Conservation (phyloP, 164 flowering plant genomes). For the Macadamia integrifolia region DNA sequence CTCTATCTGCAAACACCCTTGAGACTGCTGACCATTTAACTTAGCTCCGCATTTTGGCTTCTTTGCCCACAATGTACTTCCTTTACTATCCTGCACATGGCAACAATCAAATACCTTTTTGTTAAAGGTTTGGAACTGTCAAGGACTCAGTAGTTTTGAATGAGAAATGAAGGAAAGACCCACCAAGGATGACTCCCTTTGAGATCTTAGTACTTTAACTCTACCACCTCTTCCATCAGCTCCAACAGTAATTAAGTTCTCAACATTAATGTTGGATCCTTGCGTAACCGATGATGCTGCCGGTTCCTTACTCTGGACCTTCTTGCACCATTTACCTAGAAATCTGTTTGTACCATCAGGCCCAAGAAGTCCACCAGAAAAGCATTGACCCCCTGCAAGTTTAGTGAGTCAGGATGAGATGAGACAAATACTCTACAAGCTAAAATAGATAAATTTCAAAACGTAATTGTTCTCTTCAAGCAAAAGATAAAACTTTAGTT, state of each 20-base stretch:
- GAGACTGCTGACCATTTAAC: conserved; percentile 38
- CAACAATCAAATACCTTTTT: not conserved
- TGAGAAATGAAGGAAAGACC: conserved; percentile 13
- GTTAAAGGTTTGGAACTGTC: not conserved
- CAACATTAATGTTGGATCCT: conserved; percentile 26
- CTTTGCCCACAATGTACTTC: conserved; percentile 32
- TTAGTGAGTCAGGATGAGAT: not conserved
- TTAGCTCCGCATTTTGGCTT: conserved; percentile 47
- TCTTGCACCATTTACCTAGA: conserved; percentile 93
- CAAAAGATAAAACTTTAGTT: not conserved
- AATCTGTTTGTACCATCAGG: conserved; percentile 71
- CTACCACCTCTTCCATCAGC: conserved; percentile 97
- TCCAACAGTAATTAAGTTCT: conserved; percentile 67
- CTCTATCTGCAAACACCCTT: conserved; percentile 68
- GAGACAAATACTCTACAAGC: not conserved
- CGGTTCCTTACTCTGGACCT: conserved; percentile 34
- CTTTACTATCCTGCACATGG: conserved; percentile 40
- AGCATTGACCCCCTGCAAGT: conserved; percentile 45
- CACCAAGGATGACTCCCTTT: conserved; percentile 39
- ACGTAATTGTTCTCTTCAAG: not conserved
- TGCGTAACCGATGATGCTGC: conserved; percentile 18
- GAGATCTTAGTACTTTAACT: conserved; percentile 66
- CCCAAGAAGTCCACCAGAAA: conserved; percentile 72
- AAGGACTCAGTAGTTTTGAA: not conserved
- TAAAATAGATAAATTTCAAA: not conserved